Evolutionary conservation across 495 filamentous ascomycete species (phyloP).

Genomic region (Tuber indicum): DNA sequence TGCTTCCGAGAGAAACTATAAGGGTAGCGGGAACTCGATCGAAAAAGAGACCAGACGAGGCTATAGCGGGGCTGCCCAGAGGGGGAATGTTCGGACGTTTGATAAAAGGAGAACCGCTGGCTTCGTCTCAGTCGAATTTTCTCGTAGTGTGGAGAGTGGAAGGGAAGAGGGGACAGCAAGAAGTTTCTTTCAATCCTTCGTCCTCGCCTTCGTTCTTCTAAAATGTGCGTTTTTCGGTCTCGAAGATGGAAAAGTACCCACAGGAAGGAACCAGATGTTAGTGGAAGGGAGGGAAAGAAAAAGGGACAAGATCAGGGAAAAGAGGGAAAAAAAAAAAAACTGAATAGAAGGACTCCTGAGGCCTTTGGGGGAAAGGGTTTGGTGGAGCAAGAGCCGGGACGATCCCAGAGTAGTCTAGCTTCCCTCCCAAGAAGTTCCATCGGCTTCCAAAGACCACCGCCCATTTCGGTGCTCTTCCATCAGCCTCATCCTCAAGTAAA

Average conservation of each 20-base stretch:
- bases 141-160: background rate
- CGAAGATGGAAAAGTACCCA: background rate
- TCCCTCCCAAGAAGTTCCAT: conserved; percentile 33
- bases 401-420: conserved; percentile 24
- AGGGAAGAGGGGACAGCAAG: conserved; percentile 16
- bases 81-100: background rate
- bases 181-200: background rate
- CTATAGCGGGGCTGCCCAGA: background rate
- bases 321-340: conserved; percentile 11
- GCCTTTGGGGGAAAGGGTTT: conserved; percentile 27
- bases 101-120: background rate
- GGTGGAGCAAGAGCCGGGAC: conserved; percentile 31
- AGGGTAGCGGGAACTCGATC: background rate
- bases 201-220: background rate
- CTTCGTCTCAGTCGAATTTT: background rate
- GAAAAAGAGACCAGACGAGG: background rate
- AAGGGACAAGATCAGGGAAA: conserved; percentile 8
- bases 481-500: conserved; percentile 32
- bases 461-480: conserved; percentile 36
- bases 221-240: background rate
- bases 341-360: conserved; percentile 12
- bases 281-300: conserved; percentile 13
- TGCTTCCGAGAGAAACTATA: background rate
- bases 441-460: conserved; percentile 33
- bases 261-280: conserved; percentile 8